Evolutionary conservation across 106 monocot genomes (phyloP), one percentile per base, ranked within the genome.

Genomic region (Iris macrosiphon): DNA sequence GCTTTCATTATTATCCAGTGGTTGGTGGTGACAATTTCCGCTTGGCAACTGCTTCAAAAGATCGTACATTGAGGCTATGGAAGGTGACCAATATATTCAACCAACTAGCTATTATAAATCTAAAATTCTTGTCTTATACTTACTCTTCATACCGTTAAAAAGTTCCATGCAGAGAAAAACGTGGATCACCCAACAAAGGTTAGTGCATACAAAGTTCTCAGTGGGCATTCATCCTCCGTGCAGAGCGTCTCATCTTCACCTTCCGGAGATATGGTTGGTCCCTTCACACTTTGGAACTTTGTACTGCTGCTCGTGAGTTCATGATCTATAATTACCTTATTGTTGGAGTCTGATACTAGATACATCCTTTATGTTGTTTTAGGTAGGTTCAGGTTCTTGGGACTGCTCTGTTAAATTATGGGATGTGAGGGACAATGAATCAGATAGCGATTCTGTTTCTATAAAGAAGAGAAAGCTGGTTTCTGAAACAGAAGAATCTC

Each of bases 351-450:
- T 53, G 27, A 53, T 33, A 20, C 18, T 24, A 8, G 14, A 7
- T 38, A 12, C 33, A 35, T 55, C 18, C 2, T 55, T 55, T 32
- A 37, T 12, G 25, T 40, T 12, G 23, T 37, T 57, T 40, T 74
- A 93, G 93, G 31, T 96, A 57, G 89, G 95, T 77, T 96, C 95
- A 34, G 95, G 89, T 19, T 96, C 95, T 14, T 96, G 89, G 89
- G 95, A 96, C 25, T 60, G 74, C 76, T 79, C 89, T 48, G 16
- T 58, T 13, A 58, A 58, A 68, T 61, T 96, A 67, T 96, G 95
- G 95, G 61, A 69, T 29, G 71, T 75, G 40, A 58, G 41, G 4
- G 45, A 22, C 12, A 61, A 48, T 37, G 79, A 80, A 55, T 63
- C 26, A 40, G 57, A 58, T 25, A 79, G 43, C 47, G 75, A 84